Evolutionary conservation across 2,329 filamentous ascomycete genomes (phyloP), one percentile per base, ranked within the genome.

Genomic region (Aspergillus sp.): DNA sequence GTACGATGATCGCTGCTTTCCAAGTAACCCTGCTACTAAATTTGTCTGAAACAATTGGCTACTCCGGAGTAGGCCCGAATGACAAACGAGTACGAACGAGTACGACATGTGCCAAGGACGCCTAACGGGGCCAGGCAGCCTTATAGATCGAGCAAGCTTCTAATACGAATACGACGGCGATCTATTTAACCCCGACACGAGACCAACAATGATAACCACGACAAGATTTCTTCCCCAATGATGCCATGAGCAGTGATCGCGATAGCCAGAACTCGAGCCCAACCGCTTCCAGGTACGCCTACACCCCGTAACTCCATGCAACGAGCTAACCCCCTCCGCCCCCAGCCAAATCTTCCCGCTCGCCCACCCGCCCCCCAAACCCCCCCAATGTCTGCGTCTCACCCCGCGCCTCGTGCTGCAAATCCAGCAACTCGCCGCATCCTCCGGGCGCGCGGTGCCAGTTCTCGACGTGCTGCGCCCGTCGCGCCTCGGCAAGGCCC

Each of bases 381-480:
- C 61, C 19, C 55, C 47, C 25, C 51, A 58, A 47, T 49, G 57
- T 5, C 56, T 70, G 10, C 63, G 66, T 4, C 58, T 70, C 38
- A 55, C 59, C 21, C 55, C 67, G 9, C 64, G 63, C 19, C 57
- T 69, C 19, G 56, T 67, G 4, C 62, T 70, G 2, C 67, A 70
- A 60, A 64, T 70, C 48, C 67, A 70, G 58, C 67, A 70, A 58
- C 45, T 70, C 25, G 51, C 52, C 3, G 43, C 44, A n/a, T 20
- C 50, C 13, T 58, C 58, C 9, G 54, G 59, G 14, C 60, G 64
- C 19, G 61, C 60, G 16, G 56, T 66, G 7, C 65, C 68, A 2
- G 64, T 70, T 13, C 57, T 70, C 1, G 68, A 68, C 31, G 54
- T 68, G 55, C 66, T 64, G 61, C 66, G 63, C 20, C 65, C 68